Percentiles rank a stretch among this genome's conserved stretches.
Conservation (phyloP, 176 grass and related monocot genomes). For the Zizania latifolia region DNA sequence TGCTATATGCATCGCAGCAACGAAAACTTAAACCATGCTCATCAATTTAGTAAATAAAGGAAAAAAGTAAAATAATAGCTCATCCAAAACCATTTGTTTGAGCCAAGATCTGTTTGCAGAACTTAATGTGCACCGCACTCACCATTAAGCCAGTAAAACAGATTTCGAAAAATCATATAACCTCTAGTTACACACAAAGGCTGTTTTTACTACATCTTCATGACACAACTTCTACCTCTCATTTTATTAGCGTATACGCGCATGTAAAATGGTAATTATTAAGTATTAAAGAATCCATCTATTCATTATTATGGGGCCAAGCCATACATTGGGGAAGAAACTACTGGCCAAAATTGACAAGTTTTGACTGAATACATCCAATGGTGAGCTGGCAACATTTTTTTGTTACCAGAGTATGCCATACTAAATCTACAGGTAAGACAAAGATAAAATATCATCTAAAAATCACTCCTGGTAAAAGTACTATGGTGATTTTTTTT, state of each 20-base stretch:
- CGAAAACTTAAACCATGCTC: background rate
- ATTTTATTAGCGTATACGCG: background rate
- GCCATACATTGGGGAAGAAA: background rate
- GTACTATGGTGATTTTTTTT: background rate
- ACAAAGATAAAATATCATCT: background rate
- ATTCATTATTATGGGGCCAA: background rate
- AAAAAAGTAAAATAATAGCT: background rate
- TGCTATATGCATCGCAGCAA: background rate
- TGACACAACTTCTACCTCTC: background rate
- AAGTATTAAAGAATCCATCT: background rate
- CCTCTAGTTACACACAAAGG: background rate
- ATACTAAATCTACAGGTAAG: background rate
- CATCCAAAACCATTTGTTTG: background rate
- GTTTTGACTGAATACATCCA: background rate
- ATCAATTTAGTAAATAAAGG: background rate
- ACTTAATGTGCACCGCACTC: background rate
- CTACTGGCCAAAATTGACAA: background rate
- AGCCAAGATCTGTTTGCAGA: background rate
- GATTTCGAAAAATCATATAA: background rate
- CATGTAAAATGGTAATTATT: background rate
- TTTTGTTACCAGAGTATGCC: background rate
- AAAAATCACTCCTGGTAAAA: conserved; percentile 4
- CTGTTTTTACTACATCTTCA: background rate
- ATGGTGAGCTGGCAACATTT: background rate
- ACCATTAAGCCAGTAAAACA: background rate